Evolutionary conservation across 208 protist species (phyloP).

Genomic region (Leishmania tarentolae): DNA sequence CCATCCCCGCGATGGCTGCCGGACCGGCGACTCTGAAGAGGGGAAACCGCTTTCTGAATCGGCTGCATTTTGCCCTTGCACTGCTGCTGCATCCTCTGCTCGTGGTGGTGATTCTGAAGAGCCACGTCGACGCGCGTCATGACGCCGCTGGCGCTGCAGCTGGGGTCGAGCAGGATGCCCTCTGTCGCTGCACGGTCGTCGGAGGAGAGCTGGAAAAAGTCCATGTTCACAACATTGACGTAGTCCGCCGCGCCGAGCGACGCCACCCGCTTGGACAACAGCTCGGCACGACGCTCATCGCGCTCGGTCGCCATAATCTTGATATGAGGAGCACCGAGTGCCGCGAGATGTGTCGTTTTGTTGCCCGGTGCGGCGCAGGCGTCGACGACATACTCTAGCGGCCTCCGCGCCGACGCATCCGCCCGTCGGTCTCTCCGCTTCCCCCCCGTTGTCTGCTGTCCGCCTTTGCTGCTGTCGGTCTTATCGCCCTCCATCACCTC

Average conservation of each 20-base stretch:
- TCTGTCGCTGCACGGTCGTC: constrained; percentile 75
- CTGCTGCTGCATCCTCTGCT: constrained; percentile 18
- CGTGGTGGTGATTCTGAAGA: constrained; percentile 43
- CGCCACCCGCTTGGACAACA: constrained; percentile 70
- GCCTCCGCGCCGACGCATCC: constrained; percentile 14
- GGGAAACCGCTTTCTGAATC: not conserved
- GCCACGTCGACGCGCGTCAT: constrained; percentile 85
- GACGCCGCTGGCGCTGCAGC: constrained; percentile 91
- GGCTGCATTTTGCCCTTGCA: constrained; percentile 1
- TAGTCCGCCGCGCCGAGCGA: constrained; percentile 68
- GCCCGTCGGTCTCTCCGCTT: not conserved
- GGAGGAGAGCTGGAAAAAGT: constrained; percentile 85
- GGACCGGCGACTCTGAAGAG: not conserved
- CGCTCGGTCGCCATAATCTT: constrained; percentile 91
- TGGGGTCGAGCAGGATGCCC: constrained; percentile 92
- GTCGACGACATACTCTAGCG: constrained; percentile 88
- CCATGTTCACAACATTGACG: constrained; percentile 83
- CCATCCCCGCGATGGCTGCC: not conserved
- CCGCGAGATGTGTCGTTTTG: constrained; percentile 91
- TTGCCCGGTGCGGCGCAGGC: constrained; percentile 93
- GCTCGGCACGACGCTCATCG: constrained; percentile 67
- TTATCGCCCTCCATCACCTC: not conserved
- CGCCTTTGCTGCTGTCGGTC: not conserved
- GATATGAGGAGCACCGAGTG: constrained; percentile 57
- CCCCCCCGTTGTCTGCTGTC: not conserved